These are phyloP conservation scores for Anthracocystis panici-leucophaei DNA, from an alignment of 1,284 basidiomycete genomes.

Conservation along the genomic window DNA sequence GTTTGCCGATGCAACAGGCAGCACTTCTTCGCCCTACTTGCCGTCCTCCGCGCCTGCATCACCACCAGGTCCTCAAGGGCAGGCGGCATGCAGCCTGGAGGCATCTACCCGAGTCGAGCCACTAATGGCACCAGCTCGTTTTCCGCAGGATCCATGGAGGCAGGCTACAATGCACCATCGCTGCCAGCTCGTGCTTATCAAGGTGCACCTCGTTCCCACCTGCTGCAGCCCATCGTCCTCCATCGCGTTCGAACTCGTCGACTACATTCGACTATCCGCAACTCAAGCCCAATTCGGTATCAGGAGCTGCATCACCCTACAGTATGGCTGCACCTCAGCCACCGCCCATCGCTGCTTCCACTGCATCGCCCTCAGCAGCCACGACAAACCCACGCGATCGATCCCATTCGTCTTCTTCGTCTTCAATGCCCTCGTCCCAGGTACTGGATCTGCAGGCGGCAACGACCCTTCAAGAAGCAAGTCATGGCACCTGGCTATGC, in stretches of 20 bases:
- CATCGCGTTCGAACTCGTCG: constrained; percentile 40
- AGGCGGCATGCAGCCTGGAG: constrained; percentile 36
- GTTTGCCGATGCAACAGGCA: constrained; percentile 23
- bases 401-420: constrained; percentile 9
- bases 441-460: constrained; percentile 36
- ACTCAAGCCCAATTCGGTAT: constrained; percentile 29
- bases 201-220: constrained; percentile 54
- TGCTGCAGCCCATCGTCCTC: constrained; percentile 36
- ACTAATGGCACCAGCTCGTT: constrained; percentile 29
- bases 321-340: constrained; percentile 46
- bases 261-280: constrained; percentile 60
- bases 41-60: constrained; percentile 21
- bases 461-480: constrained; percentile 46
- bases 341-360: constrained; percentile 45
- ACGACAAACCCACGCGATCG: constrained; percentile 20
- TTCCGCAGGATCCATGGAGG: constrained; percentile 21
- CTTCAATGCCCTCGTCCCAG: constrained; percentile 17
- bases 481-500: constrained; percentile 46
- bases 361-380: constrained; percentile 26
- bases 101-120: constrained; percentile 34
- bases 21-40: constrained; percentile 4
- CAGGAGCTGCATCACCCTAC: constrained; percentile 34
- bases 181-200: constrained; percentile 61
- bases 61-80: constrained; percentile 13
- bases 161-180: constrained; percentile 38